Conservation (phyloP, 2,329 filamentous ascomycete genomes). For the Paraphoma sp. region DNA sequence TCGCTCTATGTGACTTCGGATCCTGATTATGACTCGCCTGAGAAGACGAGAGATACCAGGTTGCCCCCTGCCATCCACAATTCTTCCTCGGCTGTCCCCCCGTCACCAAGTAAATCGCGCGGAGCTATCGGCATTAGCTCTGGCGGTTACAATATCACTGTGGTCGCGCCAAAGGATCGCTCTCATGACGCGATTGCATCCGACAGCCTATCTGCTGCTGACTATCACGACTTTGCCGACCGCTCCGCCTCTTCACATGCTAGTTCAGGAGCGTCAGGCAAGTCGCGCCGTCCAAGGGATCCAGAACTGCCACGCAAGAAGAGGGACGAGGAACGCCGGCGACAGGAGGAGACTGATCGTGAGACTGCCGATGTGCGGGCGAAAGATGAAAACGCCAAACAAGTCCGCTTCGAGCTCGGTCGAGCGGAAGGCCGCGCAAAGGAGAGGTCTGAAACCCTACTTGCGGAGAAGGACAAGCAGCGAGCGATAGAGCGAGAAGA, state of each 20-base stretch:
- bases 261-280: slow-evolving; percentile 29
- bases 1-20: slow-evolving; percentile 39
- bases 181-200: slow-evolving; percentile 14
- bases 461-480: slow-evolving; percentile 27
- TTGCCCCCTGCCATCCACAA: slow-evolving; percentile 38
- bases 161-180: slow-evolving; percentile 22
- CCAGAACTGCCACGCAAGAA: slow-evolving; percentile 26
- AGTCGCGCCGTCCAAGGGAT: slow-evolving; percentile 26
- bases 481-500: slow-evolving; percentile 18
- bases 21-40: slow-evolving; percentile 37
- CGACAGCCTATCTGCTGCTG: slow-evolving; percentile 20
- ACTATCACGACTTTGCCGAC: slow-evolving; percentile 29
- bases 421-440: slow-evolving; percentile 28
- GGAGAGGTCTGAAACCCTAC: slow-evolving; percentile 25
- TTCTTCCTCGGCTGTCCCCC: slow-evolving; percentile 16
- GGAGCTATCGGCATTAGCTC: slow-evolving; percentile 15
- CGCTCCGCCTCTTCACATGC: slow-evolving; percentile 26
- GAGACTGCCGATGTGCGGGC: slow-evolving; percentile 15
- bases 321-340: slow-evolving; percentile 25
- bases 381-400: slow-evolving; percentile 28
- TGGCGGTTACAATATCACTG: slow-evolving; percentile 26
- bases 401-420: slow-evolving; percentile 35
- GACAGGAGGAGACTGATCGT: slow-evolving; percentile 33
- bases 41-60: slow-evolving; percentile 23
- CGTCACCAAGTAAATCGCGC: slow-evolving; percentile 24